These are phyloP conservation scores for Fusarium udum DNA, from an alignment of 2,329 filamentous ascomycete species.

Conservation along the genomic window DNA sequence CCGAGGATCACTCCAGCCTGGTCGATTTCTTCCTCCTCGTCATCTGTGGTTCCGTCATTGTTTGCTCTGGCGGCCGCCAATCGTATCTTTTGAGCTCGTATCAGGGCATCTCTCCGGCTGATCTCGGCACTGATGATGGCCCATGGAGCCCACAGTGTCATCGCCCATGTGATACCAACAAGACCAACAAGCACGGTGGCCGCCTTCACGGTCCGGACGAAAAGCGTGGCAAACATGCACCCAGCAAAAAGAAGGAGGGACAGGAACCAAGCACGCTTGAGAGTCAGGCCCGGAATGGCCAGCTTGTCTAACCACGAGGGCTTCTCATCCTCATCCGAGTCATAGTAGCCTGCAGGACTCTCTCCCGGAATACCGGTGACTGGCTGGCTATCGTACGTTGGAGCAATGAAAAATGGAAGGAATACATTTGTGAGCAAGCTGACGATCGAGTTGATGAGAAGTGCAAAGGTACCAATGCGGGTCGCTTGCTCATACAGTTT, in stretches of 20 bases:
- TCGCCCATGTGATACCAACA: slow-evolving; percentile 89
- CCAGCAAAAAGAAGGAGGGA: slow-evolving; percentile 85
- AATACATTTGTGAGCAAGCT: slow-evolving; percentile 84
- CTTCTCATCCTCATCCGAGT: slow-evolving; percentile 46
- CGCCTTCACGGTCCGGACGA: slow-evolving; percentile 74
- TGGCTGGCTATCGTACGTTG: slow-evolving; percentile 71
- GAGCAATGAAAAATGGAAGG: slow-evolving; percentile 85
- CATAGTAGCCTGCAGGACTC: slow-evolving; percentile 42
- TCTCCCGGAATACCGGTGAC: slow-evolving; percentile 47
- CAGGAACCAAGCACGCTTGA: slow-evolving; percentile 87
- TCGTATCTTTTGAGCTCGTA: slow-evolving; percentile 52
- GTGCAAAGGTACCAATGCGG: slow-evolving; percentile 85
- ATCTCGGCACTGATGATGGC: slow-evolving; percentile 95
- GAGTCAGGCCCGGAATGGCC: slow-evolving; percentile 83
- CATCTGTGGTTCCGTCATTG: slow-evolving; percentile 25
- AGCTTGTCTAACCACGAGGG: slow-evolving; percentile 66
- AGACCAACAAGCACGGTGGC: slow-evolving; percentile 83
- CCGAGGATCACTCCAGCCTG: slow-evolving; percentile 91
- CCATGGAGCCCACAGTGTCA: slow-evolving; percentile 94
- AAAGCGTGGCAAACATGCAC: slow-evolving; percentile 84
- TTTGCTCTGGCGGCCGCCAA: slow-evolving; percentile 22
- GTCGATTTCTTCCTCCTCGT: slow-evolving; percentile 66
- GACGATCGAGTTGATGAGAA: slow-evolving; percentile 87
- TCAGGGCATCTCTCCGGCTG: slow-evolving; percentile 75
- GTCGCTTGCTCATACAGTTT: slow-evolving; percentile 85